Conservation (phyloP, 176 grass and related monocot species). For the Oryza meridionalis region DNA sequence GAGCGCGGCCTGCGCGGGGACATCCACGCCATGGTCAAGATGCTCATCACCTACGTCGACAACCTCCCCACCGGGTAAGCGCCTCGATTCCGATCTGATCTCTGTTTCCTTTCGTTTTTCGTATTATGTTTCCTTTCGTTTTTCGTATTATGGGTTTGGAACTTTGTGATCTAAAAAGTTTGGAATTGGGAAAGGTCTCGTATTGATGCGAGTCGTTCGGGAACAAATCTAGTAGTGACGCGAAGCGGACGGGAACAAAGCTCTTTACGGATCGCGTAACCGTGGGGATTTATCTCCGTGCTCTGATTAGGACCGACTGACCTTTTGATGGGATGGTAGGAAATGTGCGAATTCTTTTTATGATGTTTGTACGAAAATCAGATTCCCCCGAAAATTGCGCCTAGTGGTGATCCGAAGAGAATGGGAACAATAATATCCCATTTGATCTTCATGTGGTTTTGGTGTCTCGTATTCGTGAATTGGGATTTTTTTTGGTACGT, state of each 20-base stretch:
- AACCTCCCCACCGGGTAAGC: constrained; percentile 85
- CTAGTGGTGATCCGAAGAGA: neutral
- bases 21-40: constrained; percentile 63
- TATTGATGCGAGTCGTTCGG: neutral
- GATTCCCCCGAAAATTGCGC: neutral
- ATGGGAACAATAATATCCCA: neutral
- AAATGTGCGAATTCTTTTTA: constrained; percentile 24
- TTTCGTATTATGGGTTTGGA: constrained; percentile 1
- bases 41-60: constrained; percentile 94
- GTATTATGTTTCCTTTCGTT: neutral
- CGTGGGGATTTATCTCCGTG: neutral
- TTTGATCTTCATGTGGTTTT: constrained; percentile 6
- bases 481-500: neutral
- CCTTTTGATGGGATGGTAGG: neutral
- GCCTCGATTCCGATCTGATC: constrained; percentile 32
- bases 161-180: constrained; percentile 33
- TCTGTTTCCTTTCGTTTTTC: neutral
- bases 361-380: neutral
- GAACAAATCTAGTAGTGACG: neutral
- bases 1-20: constrained; percentile 78
- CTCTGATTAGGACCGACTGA: neutral
- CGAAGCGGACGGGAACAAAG: neutral
- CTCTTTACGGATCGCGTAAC: neutral
- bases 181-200: constrained; percentile 12
- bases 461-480: neutral